A percentile compares a stretch with the other conserved stretches of the same genome.
Evolutionary conservation across 345 rosid genomes (phyloP).

Genomic region (Gynandropsis gynandra): DNA sequence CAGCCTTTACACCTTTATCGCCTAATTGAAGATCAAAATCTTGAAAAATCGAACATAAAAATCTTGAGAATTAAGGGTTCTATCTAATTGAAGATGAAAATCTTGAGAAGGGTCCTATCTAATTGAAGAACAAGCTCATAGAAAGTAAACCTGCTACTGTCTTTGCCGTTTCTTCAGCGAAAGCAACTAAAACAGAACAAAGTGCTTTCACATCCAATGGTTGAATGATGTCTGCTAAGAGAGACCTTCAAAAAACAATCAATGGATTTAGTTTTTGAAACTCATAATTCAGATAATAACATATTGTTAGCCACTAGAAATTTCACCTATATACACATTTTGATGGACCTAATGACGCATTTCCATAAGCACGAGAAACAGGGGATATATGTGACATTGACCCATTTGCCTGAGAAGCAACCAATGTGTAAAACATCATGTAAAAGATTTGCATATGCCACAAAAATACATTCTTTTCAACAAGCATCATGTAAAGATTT

Average conservation of each 20-base stretch:
- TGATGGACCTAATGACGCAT: conserved; percentile 42
- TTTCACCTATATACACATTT: conserved; percentile 74
- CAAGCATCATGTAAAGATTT: not conserved
- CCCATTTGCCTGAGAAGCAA: conserved; percentile 45
- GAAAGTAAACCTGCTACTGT: conserved; percentile 36
- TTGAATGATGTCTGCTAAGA: conserved; percentile 83
- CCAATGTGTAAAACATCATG: not conserved
- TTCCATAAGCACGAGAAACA: conserved; percentile 37
- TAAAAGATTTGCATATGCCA: too few species aligned
- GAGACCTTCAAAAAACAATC: conserved; percentile 58
- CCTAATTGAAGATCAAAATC: conserved; percentile 30
- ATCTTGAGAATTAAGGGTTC: too few species aligned
- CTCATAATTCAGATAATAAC: conserved; percentile 1
- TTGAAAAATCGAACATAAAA: not conserved
- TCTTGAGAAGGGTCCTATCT: too few species aligned
- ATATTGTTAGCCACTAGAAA: conserved; percentile 4
- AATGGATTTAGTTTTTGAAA: conserved; percentile 15
- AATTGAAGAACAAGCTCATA: not conserved
- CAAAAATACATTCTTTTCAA: too few species aligned
- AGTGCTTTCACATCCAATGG: conserved; percentile 85
- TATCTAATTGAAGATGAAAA: not conserved
- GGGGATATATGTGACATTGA: conserved; percentile 41
- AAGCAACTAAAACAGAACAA: conserved; percentile 80
- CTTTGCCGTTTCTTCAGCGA: conserved; percentile 65
- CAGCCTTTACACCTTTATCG: conserved; percentile 37